phyloP scores from a whole-genome alignment of 176 grass and related monocot genomes.

The Lolium perenne region DNA sequence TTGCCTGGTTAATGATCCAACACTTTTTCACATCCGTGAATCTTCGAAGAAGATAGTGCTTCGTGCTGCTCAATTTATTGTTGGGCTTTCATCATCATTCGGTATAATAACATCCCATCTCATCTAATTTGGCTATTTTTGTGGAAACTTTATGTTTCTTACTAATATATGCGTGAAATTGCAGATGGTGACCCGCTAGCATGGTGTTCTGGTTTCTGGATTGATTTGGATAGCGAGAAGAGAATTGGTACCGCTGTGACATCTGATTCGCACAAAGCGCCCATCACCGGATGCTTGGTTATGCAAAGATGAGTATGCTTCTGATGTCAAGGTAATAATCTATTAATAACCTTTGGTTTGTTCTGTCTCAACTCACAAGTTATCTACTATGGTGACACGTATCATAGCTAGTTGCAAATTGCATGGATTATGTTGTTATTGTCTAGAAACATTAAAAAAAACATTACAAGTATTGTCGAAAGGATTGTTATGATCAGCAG shows the following conservation, averaged over 20 bases:
- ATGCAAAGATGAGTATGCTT: conserved; percentile 11
- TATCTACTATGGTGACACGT: not conserved
- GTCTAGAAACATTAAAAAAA: too few relatives aligned
- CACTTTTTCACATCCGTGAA: conserved; percentile 14
- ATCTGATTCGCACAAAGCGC: not conserved
- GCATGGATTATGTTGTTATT: not conserved
- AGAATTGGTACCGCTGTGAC: not conserved
- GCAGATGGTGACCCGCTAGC: conserved; percentile 20
- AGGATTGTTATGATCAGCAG: not conserved
- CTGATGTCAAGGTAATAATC: not conserved
- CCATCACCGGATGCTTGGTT: not conserved
- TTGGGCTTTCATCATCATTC: not conserved
- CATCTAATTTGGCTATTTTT: not conserved
- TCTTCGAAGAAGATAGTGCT: not conserved
- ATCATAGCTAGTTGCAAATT: not conserved
- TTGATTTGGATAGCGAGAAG: not conserved
- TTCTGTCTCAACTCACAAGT: not conserved
- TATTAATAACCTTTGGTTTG: not conserved
- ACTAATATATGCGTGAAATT: not conserved
- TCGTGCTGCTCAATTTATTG: not conserved
- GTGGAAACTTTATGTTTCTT: conserved; percentile 17
- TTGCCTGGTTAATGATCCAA: not conserved
- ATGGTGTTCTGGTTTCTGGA: conserved; percentile 16
- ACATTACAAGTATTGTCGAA: not conserved
- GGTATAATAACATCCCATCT: not conserved